A percentile compares a stretch with the other conserved stretches of the same genome.
These are phyloP conservation scores for Oryza glumipatula DNA, from an alignment of 176 grass and related monocot species.

Conservation along the genomic window DNA sequence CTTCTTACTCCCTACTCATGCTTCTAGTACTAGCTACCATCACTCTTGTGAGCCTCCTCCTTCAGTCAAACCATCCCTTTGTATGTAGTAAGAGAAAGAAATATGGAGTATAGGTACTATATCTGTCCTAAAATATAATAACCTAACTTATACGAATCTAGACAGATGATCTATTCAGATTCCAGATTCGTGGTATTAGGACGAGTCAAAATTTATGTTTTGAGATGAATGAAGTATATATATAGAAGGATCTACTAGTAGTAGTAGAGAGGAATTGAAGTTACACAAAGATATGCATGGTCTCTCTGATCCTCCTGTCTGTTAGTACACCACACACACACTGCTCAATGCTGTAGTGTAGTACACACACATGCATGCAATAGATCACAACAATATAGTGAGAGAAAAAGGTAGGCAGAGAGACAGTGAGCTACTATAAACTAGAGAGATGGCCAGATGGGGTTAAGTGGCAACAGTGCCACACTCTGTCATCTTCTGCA, in stretches of 20 bases:
- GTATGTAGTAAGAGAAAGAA: neutral
- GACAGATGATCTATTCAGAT: too few relatives aligned
- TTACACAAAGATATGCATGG: constrained; percentile 39
- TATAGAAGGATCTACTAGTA: neutral
- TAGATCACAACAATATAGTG: constrained; percentile 32
- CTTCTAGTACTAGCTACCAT: neutral
- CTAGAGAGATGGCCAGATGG: constrained; percentile 15
- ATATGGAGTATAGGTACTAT: neutral
- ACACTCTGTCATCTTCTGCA: constrained; percentile 37
- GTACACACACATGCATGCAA: constrained; percentile 39
- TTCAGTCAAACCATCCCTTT: neutral
- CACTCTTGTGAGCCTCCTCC: neutral
- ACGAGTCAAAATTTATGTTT: too few relatives aligned
- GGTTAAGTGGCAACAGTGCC: constrained; percentile 34
- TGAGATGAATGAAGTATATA: neutral
- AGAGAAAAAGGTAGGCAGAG: neutral
- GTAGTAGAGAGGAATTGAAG: neutral
- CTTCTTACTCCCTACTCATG: neutral
- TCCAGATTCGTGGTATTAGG: too few relatives aligned
- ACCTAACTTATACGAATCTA: too few relatives aligned
- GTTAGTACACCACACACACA: constrained; percentile 40
- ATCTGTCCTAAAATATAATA: too few relatives aligned
- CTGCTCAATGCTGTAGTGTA: constrained; percentile 43
- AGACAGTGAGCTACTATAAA: neutral
- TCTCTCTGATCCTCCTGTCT: constrained; percentile 2